Evolutionary conservation across 164 flowering plant genomes (phyloP).

Genomic region (Vitis cinerea): DNA sequence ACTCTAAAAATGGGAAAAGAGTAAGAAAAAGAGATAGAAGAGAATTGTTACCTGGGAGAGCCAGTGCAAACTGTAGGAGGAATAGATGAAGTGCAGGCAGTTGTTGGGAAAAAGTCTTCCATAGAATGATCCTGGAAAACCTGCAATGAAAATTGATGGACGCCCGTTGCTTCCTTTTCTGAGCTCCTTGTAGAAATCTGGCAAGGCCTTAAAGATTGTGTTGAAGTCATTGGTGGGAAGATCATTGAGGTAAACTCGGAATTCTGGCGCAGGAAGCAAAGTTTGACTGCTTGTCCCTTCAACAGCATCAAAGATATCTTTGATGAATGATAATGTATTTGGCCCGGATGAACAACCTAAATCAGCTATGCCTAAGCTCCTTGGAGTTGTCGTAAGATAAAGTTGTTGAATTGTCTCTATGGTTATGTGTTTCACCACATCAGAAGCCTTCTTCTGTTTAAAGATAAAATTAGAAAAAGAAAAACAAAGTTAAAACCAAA

Average conservation of each 20-base stretch:
- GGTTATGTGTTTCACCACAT: constrained; percentile 63
- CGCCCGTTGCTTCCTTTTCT: constrained; percentile 16
- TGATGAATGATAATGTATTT: constrained; percentile 57
- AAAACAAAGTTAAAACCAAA: background rate
- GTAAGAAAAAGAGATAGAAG: constrained; percentile 1
- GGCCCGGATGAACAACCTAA: constrained; percentile 90
- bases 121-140: constrained; percentile 73
- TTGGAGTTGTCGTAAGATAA: constrained; percentile 30
- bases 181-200: constrained; percentile 51
- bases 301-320: constrained; percentile 45
- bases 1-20: too few relatives aligned
- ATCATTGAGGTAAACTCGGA: constrained; percentile 68
- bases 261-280: constrained; percentile 37
- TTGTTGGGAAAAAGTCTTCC: constrained; percentile 64
- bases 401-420: constrained; percentile 47
- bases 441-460: constrained; percentile 60
- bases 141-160: constrained; percentile 53
- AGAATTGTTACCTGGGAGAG: constrained; percentile 54
- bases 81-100: constrained; percentile 63
- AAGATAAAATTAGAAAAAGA: background rate
- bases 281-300: constrained; percentile 24
- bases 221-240: constrained; percentile 91
- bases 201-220: constrained; percentile 63
- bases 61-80: constrained; percentile 80
- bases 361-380: constrained; percentile 68